Base-by-base conservation (phyloP, 1,139 yeast species). In the Magnusiomyces fungicola region DNA sequence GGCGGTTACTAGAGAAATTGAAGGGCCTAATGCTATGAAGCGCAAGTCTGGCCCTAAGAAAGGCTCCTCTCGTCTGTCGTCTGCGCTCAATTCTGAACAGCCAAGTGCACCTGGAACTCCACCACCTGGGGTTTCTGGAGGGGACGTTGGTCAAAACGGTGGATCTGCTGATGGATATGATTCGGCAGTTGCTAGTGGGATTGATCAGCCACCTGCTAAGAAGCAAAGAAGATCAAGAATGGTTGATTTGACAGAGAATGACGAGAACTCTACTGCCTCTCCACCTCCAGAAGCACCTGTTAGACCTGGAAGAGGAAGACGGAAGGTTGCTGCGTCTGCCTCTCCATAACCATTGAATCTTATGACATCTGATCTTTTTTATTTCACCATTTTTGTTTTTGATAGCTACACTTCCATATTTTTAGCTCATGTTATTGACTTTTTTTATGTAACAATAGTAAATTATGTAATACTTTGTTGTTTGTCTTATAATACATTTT, bases 1-100 rank as follows among this genome's bases (percentile, higher is more conserved):
- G 40, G 66, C 66, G 1, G 58, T 63, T 33, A 62, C 63, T 4
- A 50, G 66, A 44, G 67, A 63, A 42, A 58, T 57, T 19, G 67
- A 62, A 46, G 66, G 69, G 2, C 66, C 54, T 3, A 49, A 51
- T 22, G 54, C 54, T 7, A 51, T 51, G 54, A 51, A 51, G 45
- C 49, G 54, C 30, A 51, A 51, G 29, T 42, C 50, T 12, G 54
- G 54, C 22, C 51, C 51, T n/a, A 49, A 51, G 33, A 24, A 47
- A 12, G 46, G 46, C 19, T 33, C 39, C 3, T 43, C 46, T 2
- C n/a, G 29, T 21, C 24, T 36, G 9, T 34, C 40, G 4, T 23
- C 46, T n/a, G 23, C 40, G 7, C 16, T 24, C 29, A 19, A 41
- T 18, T 41, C 44, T 3, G 37, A 29, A 19, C 24, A 29, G 14